A percentile compares a stretch with the other conserved stretches of the same genome.
Conservation (phyloP, 805 yeast species). For the Candida pini region DNA sequence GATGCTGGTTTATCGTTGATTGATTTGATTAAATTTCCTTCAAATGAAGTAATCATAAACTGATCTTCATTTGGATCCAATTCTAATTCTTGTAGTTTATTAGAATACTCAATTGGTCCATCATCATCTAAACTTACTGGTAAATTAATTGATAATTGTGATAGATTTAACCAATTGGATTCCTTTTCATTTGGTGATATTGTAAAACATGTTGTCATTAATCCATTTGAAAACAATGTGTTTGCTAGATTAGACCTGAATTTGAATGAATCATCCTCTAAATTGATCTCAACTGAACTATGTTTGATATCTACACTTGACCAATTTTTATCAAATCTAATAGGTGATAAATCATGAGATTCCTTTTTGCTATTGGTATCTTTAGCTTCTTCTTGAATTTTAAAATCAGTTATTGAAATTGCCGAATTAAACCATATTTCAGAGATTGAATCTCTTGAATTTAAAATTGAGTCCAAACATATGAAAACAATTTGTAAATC, state of each 20-base stretch:
- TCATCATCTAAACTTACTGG: neutral
- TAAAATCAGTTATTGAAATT: constrained; percentile 8
- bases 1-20: constrained; percentile 56
- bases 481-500: constrained; percentile 15
- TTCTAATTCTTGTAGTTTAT: constrained; percentile 10
- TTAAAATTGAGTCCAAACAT: constrained; percentile 25
- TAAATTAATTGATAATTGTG: constrained; percentile 4
- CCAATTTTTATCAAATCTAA: constrained; percentile 10
- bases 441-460: constrained; percentile 20
- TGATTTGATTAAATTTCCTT: constrained; percentile 55
- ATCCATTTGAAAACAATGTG: constrained; percentile 23
- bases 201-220: constrained; percentile 21
- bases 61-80: constrained; percentile 13
- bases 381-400: constrained; percentile 6
- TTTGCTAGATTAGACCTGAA: constrained; percentile 16
- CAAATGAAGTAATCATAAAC: constrained; percentile 41
- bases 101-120: constrained; percentile 5
- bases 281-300: constrained; percentile 3
- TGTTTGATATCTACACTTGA: no score
- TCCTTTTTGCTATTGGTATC: neutral
- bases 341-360: constrained; percentile 6
- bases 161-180: constrained; percentile 11
- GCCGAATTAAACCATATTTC: constrained; percentile 23
- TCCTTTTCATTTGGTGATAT: constrained; percentile 7
- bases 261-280: neutral